phyloP scores from a whole-genome alignment of 768 basidiomycete species.

The Boletus pseudopeckii region DNA sequence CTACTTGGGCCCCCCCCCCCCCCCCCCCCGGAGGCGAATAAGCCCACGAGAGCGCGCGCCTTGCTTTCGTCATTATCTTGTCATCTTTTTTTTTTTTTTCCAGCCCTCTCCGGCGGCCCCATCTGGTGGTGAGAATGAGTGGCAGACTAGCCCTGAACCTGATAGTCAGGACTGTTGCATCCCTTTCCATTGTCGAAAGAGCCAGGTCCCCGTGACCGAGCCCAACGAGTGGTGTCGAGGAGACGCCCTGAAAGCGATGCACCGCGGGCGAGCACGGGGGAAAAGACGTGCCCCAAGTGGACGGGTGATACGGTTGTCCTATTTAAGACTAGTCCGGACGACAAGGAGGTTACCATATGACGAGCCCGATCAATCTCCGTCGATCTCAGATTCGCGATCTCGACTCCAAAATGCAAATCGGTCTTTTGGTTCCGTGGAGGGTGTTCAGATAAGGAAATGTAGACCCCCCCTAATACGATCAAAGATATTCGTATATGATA shows the following conservation, averaged over 20 bases:
- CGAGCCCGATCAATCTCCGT: conserved; percentile 21
- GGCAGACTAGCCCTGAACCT: too few relatives aligned
- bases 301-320: neutral
- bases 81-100: too few relatives aligned
- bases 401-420: conserved; percentile 20
- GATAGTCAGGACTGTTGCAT: too few relatives aligned
- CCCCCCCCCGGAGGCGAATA: neutral
- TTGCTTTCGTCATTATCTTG: too few relatives aligned
- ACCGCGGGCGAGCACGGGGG: neutral
- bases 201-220: too few relatives aligned
- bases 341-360: conserved; percentile 5
- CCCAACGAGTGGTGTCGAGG: too few relatives aligned
- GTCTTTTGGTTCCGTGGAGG: conserved; percentile 11
- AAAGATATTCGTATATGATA: too few relatives aligned
- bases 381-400: conserved; percentile 28
- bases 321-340: conserved; percentile 4
- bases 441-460: neutral
- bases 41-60: too few relatives aligned
- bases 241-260: neutral
- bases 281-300: neutral
- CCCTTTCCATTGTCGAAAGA: too few relatives aligned
- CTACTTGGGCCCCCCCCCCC: too few relatives aligned
- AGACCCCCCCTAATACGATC: neutral
- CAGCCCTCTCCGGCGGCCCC: too few relatives aligned
- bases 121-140: too few relatives aligned